phyloP scores from a whole-genome alignment of 176 grass and related monocot species.

The Musa beccarii region DNA sequence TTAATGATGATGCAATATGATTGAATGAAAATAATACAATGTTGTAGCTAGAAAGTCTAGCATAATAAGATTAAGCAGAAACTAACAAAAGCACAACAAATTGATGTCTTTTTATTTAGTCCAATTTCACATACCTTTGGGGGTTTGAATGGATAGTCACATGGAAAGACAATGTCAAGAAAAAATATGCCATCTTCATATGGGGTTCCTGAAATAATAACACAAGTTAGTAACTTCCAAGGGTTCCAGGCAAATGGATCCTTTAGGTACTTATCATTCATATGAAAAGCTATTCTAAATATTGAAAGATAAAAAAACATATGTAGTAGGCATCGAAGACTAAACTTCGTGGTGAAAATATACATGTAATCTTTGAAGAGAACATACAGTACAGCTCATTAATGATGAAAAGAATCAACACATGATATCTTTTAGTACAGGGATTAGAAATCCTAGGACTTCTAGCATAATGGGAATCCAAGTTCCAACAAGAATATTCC shows the following conservation, averaged over 20 bases:
- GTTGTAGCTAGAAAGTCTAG: not conserved
- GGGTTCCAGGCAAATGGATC: not conserved
- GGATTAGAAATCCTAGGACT: too few species aligned
- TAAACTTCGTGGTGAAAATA: not conserved
- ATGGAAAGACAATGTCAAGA: conserved; percentile 68
- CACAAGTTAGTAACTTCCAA: not conserved
- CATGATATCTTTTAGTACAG: too few species aligned
- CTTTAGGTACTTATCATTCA: not conserved
- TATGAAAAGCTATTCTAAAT: not conserved
- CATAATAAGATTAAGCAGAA: not conserved
- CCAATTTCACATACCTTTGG: conserved; percentile 38
- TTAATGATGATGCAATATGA: not conserved
- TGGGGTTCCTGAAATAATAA: conserved; percentile 47
- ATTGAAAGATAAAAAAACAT: not conserved
- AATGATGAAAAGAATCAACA: too few species aligned
- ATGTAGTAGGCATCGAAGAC: not conserved
- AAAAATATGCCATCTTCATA: conserved; percentile 98
- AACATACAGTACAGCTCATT: too few species aligned
- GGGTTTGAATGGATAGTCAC: conserved; percentile 82
- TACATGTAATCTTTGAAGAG: too few species aligned
- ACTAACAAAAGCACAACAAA: not conserved
- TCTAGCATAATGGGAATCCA: too few species aligned
- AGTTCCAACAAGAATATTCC: too few species aligned
- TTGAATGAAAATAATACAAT: not conserved
- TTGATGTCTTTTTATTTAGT: not conserved